These are phyloP conservation scores for Calonectria ilicicola DNA, from an alignment of 2,329 filamentous ascomycete species.

Conservation along the genomic window DNA sequence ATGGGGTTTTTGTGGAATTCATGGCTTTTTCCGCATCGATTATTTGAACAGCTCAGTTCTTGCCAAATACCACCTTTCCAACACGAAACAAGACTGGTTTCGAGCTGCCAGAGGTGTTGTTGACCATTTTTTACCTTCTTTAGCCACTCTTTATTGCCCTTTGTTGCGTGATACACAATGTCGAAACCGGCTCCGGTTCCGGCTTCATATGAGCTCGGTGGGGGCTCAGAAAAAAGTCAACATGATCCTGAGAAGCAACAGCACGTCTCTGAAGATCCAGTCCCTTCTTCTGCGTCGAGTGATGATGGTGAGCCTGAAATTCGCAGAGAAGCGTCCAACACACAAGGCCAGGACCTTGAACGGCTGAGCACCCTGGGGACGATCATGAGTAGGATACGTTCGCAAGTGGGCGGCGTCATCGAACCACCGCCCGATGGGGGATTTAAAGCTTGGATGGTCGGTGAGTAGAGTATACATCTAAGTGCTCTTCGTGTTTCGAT, in stretches of 20 bases:
- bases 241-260: conserved; percentile 8
- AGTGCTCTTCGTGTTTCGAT: neutral
- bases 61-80: neutral
- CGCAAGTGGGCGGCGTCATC: neutral
- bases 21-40: neutral
- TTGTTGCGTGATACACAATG: neutral
- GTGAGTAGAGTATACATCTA: conserved; percentile 45
- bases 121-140: neutral
- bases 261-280: neutral
- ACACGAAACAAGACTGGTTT: neutral
- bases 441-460: conserved; percentile 57
- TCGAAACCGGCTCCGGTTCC: neutral
- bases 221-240: conserved; percentile 5
- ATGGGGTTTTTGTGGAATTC: conserved; percentile 2
- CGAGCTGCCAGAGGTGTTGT: neutral
- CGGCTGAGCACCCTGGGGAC: conserved; percentile 17
- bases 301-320: neutral
- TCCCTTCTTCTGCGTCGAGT: neutral
- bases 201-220: neutral
- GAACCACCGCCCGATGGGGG: conserved; percentile 65
- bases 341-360: conserved; percentile 9
- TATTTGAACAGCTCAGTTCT: neutral
- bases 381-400: conserved; percentile 13
- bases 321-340: neutral
- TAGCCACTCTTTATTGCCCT: neutral